Percentiles rank a stretch among this genome's conserved stretches.
phyloP scores from a whole-genome alignment of 176 grass and related monocot genomes.

The Aegilops tauschii region DNA sequence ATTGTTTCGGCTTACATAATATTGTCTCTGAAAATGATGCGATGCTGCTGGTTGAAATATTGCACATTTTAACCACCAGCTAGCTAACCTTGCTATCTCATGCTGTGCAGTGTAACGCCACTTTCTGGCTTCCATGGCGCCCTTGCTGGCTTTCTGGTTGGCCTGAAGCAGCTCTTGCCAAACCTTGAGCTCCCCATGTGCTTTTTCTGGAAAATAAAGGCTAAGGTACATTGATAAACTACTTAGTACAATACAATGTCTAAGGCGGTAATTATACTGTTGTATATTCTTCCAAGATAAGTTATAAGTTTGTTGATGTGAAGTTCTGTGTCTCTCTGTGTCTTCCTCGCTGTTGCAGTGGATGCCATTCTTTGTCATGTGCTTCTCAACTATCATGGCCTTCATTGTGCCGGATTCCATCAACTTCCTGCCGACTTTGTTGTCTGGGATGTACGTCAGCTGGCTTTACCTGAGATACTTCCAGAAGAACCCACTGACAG shows the following conservation, averaged over 20 bases:
- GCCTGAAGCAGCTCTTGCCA: constrained; percentile 88
- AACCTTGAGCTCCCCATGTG: constrained; percentile 90
- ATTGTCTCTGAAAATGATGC: neutral
- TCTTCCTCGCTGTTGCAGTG: constrained; percentile 52
- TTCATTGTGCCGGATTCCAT: constrained; percentile 87
- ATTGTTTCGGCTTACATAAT: neutral
- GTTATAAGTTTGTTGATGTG: constrained; percentile 7
- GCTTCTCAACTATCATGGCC: constrained; percentile 82
- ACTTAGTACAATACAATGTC: neutral
- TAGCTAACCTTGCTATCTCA: constrained; percentile 1
- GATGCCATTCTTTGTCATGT: constrained; percentile 88
- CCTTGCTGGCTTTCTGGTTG: constrained; percentile 91
- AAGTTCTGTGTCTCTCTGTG: neutral
- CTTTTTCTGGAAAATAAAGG: constrained; percentile 99
- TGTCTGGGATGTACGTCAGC: constrained; percentile 89
- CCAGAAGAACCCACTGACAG: constrained; percentile 84
- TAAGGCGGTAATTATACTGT: neutral
- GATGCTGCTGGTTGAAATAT: neutral
- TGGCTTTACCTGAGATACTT: constrained; percentile 99
- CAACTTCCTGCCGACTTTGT: constrained; percentile 87
- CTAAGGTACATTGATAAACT: constrained; percentile 58
- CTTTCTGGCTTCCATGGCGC: constrained; percentile 93
- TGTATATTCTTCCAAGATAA: neutral
- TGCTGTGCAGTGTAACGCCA: constrained; percentile 60
- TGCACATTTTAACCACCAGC: neutral